Base-by-base conservation (phyloP, 768 basidiomycete species). In the Albatrellus ellisii region DNA sequence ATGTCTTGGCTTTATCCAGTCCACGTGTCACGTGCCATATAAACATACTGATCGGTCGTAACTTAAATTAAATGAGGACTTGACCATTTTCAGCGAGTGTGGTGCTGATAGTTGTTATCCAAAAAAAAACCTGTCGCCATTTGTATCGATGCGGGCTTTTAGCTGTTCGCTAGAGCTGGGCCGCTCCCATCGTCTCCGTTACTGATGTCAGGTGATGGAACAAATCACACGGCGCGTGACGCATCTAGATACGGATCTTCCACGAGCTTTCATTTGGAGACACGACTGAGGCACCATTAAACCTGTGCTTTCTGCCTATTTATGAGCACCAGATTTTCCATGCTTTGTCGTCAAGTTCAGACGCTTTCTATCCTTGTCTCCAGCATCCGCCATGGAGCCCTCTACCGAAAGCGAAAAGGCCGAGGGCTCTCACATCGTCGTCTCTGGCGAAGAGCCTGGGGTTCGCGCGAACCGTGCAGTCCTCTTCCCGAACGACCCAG, bases 401-500 rank as follows among this genome's bases (percentile, higher is more conserved):
- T 22, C 24, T 1, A 36, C 45, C 26, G 48, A 49, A 39, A 37
- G 27, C 26, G 48, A 49, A 26, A 49, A 49, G 36, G n/a, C n/a
- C n/a, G n/a, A n/a, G n/a, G n/a, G 10, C 21, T 17, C 34, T 20
- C 34, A 35, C 11, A 31, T 29, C 21, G 8, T 34, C 8, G 24
- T 17, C 22, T 6, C 35, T 3, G 44, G 52, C 32, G 57, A 55
- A 31, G 67, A 66, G 15, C 62, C 61, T 34, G 57, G 55, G 8
- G 54, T 53, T 21, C 55, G 58, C 36, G 56, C 59, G 24, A 49
- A 54, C 17, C 70, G 74, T 34, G 62, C 68, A 12, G 70, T 77
- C 29, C 72, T 64, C 24, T 75, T 76, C 53, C 70, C 70, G 20
- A 59, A 63, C 15, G 48, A 25, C 11, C 63, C 65, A 10, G 53